Percentiles rank a stretch among this genome's conserved stretches.
Conservation (phyloP, 2,329 filamentous ascomycete genomes). For the Fusarium sp. region DNA sequence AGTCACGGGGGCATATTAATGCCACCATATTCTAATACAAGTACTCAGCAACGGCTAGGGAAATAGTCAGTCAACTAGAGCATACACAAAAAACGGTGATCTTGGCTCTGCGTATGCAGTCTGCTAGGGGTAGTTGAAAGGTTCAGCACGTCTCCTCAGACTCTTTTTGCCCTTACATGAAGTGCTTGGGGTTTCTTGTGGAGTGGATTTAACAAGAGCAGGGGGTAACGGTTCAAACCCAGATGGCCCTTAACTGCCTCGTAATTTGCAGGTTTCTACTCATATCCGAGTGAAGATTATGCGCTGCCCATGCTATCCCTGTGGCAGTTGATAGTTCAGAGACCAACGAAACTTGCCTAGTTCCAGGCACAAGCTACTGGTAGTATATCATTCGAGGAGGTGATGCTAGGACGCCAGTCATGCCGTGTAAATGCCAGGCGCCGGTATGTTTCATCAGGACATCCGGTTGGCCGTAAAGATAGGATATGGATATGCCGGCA, state of each 20-base stretch:
- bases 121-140: no score
- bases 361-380: background rate
- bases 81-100: no score
- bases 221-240: background rate
- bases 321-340: background rate
- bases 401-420: background rate
- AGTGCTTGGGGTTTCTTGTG: background rate
- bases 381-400: background rate
- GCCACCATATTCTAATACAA: no score
- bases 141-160: background rate
- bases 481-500: background rate
- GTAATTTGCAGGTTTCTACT: background rate
- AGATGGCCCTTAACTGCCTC: background rate
- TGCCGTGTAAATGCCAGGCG: background rate
- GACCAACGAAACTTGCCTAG: background rate
- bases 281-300: background rate
- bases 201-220: background rate
- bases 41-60: no score
- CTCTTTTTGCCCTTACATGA: no score
- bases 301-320: background rate
- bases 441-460: background rate
- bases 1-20: no score
- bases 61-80: no score
- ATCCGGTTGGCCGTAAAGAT: background rate
- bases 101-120: no score